phyloP scores from a whole-genome alignment of 441 rosid genomes.

The Aleurites moluccanus region DNA sequence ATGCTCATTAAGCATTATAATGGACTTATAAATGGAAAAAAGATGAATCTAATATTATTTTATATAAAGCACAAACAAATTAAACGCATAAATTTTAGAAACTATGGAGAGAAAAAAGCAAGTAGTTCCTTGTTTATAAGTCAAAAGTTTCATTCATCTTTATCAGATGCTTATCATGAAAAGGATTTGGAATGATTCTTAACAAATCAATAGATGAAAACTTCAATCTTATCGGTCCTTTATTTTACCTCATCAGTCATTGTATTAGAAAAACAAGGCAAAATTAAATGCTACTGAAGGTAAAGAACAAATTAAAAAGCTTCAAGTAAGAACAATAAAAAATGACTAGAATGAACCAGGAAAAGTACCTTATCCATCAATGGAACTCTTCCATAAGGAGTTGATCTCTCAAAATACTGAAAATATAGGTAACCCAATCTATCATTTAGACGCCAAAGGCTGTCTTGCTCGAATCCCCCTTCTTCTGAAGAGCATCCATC shows the following conservation, averaged over 20 bases:
- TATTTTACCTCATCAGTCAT: conserved; percentile 5
- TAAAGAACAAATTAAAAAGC: not conserved
- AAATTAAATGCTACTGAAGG: conserved; percentile 1
- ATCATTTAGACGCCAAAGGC: conserved; percentile 57
- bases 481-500: conserved; percentile 89
- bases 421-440: conserved; percentile 75
- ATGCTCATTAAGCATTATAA: conserved; percentile 22
- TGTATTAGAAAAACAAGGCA: not conserved
- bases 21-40: conserved; percentile 11
- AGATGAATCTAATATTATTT: conserved; percentile 22
- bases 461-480: conserved; percentile 75
- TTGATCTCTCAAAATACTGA: conserved; percentile 81
- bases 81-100: not conserved
- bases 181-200: conserved; percentile 29
- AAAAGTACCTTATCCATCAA: conserved; percentile 88
- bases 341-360: not conserved
- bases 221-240: conserved; percentile 2
- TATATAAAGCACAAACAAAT: not conserved
- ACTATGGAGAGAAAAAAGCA: conserved; percentile 13
- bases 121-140: conserved; percentile 25
- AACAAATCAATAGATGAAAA: conserved; percentile 21
- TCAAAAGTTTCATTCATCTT: conserved; percentile 43
- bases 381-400: conserved; percentile 94
- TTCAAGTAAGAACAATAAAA: not conserved
- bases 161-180: conserved; percentile 40